These are phyloP conservation scores for Oidium heveae DNA, from an alignment of 2,329 filamentous ascomycete genomes.

Conservation along the genomic window DNA sequence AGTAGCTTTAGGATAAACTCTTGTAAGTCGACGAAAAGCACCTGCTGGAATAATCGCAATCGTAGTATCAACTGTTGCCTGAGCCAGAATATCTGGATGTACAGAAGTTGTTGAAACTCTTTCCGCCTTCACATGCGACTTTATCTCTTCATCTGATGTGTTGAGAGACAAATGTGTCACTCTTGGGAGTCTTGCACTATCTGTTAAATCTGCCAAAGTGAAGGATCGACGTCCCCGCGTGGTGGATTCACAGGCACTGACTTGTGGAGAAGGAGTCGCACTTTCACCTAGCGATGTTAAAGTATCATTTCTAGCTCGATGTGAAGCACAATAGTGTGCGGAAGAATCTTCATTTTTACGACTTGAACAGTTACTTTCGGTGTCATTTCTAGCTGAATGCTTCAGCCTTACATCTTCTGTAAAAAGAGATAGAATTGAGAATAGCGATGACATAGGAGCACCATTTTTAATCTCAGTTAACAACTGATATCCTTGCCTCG, in stretches of 20 bases:
- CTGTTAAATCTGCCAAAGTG: conserved; percentile 12
- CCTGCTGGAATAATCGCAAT: conserved; percentile 96
- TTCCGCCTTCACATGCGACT: conserved; percentile 16
- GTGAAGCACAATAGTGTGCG: conserved; percentile 10
- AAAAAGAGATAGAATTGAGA: conserved; percentile 90
- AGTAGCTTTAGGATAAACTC: conserved; percentile 86
- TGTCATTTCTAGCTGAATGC: conserved; percentile 32
- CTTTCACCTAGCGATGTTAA: conserved; percentile 13
- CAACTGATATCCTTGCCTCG: conserved; percentile 72
- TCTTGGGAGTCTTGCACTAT: conserved; percentile 21
- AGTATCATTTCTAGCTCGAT: conserved; percentile 2
- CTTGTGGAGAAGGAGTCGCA: conserved; percentile 9
- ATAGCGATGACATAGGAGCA: conserved; percentile 92
- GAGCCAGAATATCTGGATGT: conserved; percentile 90
- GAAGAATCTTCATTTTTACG: neutral
- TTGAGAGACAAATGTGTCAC: conserved; percentile 60
- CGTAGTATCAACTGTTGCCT: conserved; percentile 86
- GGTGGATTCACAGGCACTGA: conserved; percentile 17
- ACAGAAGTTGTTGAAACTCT: conserved; percentile 42
- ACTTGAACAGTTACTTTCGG: conserved; percentile 1
- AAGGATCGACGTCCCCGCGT: conserved; percentile 22
- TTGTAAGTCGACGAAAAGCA: conserved; percentile 75
- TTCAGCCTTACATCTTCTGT: conserved; percentile 78
- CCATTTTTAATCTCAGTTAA: conserved; percentile 95
- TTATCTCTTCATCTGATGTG: conserved; percentile 9